Evolutionary conservation across 805 yeast species (phyloP), one percentile per base, ranked within the genome.

Genomic region (Sporopachydermia lactativora): DNA sequence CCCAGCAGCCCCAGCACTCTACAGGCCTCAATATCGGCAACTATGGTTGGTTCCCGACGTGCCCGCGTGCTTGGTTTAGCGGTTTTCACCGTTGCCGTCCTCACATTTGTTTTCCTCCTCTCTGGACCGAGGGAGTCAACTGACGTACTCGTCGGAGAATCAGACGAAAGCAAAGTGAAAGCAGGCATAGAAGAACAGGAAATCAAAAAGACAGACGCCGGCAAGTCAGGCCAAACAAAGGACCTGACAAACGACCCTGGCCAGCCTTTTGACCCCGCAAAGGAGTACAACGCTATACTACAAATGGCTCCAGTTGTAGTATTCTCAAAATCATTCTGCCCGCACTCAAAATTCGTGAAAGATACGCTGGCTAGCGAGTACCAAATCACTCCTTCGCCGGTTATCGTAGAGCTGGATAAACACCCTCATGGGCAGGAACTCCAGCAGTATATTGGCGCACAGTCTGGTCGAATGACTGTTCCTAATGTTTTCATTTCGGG

Each of bases 401-500:
- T 66, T 4, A 68, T 82, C 41, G 83, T 89, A 14, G 97, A 89
- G 54, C 66, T 89, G 40, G 96, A 89, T 59, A 68, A 66, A 51
- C 94, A 85, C 56, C 66, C 70, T 39, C 70, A 84, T 55, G 96
- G 96, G 1, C 57, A 62, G 2, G 80, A 71, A 45, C 66, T 92
- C 45, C 96, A 88, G 59, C 71, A 65, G 14, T 79, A 80, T 57
- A 67, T 92, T 40, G 79, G 68, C 14, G 64, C 68, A 39, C 58
- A 69, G 42, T 75, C 95, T 3, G 94, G 92, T 4, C 75, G 96
- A 49, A 61, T 61, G 18, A 89, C 97, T 0, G 98, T 92, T 11
- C 98, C 98, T 17, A 92, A 92, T 54, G 71, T 92, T 15, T 66
- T 84, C 41, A 71, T 89, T 41, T 80, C 77, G 42, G 80, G 81